Conservation (phyloP, 257 asterid species). For the Penstemon newberryi region DNA sequence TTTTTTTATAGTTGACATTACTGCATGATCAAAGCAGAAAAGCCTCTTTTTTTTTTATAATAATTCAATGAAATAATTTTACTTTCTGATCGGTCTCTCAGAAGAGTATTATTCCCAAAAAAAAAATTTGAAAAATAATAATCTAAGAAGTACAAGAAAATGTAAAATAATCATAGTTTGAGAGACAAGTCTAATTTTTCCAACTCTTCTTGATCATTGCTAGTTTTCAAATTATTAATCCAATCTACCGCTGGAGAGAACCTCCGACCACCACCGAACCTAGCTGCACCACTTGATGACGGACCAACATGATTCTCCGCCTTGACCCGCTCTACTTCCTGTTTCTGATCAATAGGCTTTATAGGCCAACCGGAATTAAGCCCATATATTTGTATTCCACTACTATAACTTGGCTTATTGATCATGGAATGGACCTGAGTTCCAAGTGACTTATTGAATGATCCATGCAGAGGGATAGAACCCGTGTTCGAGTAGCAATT, state of each 20-base stretch:
- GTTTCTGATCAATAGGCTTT: conserved; percentile 50
- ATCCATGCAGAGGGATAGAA: conserved; percentile 71
- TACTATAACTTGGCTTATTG: conserved; percentile 45
- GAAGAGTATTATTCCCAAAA: neutral
- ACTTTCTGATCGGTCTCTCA: neutral
- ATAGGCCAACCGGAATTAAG: conserved; percentile 44
- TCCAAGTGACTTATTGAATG: conserved; percentile 54
- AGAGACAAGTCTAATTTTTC: conserved; percentile 77
- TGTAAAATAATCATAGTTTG: conserved; percentile 40
- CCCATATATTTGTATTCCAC: conserved; percentile 34
- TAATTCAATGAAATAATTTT: no score
- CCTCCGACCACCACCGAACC: conserved; percentile 47
- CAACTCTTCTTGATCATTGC: conserved; percentile 46
- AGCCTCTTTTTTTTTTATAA: no score
- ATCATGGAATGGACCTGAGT: conserved; percentile 70
- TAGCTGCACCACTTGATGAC: conserved; percentile 40
- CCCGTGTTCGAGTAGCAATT: conserved; percentile 51
- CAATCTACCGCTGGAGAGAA: conserved; percentile 37
- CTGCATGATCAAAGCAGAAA: no score
- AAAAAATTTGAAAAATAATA: neutral
- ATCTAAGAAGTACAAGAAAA: neutral
- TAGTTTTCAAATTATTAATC: conserved; percentile 32
- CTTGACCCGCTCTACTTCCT: conserved; percentile 47
- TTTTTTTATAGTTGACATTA: no score
- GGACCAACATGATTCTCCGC: conserved; percentile 36